These are phyloP conservation scores for Setaria viridis DNA, from an alignment of 202 grass and related monocot species.

Conservation along the genomic window DNA sequence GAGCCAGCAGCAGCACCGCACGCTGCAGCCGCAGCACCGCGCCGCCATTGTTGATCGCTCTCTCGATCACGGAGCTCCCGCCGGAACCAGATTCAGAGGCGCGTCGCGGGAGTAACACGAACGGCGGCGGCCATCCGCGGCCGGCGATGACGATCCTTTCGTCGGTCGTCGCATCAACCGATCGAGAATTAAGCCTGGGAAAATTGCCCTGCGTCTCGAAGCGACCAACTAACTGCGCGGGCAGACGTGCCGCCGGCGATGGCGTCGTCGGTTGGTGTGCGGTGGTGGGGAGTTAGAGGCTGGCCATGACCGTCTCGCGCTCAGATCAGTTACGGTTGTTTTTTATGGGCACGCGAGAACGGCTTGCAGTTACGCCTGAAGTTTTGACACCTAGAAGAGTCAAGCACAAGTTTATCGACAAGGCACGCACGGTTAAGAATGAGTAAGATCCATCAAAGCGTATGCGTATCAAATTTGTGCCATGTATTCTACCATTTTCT, in stretches of 20 bases:
- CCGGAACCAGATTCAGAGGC: background rate
- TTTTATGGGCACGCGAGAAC: constrained; percentile 24
- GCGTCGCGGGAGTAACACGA: background rate
- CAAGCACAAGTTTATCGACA: too few species aligned
- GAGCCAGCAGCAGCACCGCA: constrained; percentile 65
- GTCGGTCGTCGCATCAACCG: background rate
- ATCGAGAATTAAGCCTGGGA: background rate
- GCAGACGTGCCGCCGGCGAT: constrained; percentile 49
- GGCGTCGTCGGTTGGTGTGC: constrained; percentile 20
- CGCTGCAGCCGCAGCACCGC: constrained; percentile 48
- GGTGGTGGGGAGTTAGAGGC: constrained; percentile 50
- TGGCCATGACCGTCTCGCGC: constrained; percentile 43
- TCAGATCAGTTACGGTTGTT: background rate
- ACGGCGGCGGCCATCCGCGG: background rate
- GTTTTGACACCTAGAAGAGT: background rate
- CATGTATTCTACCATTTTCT: too few species aligned
- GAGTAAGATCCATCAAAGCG: background rate
- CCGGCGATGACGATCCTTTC: background rate
- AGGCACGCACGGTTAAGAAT: background rate
- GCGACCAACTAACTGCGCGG: constrained; percentile 1
- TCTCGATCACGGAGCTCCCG: background rate
- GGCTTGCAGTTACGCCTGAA: background rate
- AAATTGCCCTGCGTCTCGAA: background rate
- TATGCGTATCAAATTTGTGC: too few species aligned
- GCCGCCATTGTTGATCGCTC: constrained; percentile 32